Percentiles rank a stretch among this genome's conserved stretches.
phyloP scores from a whole-genome alignment of 208 protist species.

The Balamuthia mandrillaris region DNA sequence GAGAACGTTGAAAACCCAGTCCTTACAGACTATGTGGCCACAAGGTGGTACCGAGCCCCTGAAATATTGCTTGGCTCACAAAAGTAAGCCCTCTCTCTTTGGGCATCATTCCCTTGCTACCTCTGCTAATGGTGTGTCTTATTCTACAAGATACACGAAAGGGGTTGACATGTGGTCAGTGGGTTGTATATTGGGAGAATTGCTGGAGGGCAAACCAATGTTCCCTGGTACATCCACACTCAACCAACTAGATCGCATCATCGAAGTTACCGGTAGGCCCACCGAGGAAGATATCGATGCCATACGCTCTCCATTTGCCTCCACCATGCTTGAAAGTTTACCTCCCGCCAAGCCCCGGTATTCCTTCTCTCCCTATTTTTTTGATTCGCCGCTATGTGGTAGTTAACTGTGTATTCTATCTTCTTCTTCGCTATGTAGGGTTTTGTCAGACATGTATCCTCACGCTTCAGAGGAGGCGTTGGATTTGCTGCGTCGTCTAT shows the following conservation, averaged over 20 bases:
- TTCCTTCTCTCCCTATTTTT: constrained; percentile 45
- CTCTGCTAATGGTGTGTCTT: background rate
- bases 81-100: constrained; percentile 90
- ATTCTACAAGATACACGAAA: constrained; percentile 83
- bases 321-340: constrained; percentile 87
- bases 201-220: constrained; percentile 87
- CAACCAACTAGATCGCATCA: constrained; percentile 89
- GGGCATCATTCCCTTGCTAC: constrained; percentile 48
- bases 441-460: constrained; percentile 83
- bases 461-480: constrained; percentile 86
- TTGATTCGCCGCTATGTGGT: too few species aligned
- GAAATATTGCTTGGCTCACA: constrained; percentile 95
- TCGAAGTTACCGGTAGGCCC: constrained; percentile 18
- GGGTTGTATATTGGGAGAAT: constrained; percentile 95
- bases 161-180: constrained; percentile 97
- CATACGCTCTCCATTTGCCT: constrained; percentile 89
- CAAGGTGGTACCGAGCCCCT: constrained; percentile 97
- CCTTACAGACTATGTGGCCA: constrained; percentile 79
- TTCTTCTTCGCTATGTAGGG: constrained; percentile 29
- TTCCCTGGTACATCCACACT: constrained; percentile 83
- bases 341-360: constrained; percentile 61
- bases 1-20: constrained; percentile 69
- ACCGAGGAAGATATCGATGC: constrained; percentile 81
- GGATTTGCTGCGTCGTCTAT: constrained; percentile 86
- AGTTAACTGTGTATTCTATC: too few species aligned